Conservation (phyloP, 1,139 yeast species). For the Yueomyces sp. region DNA sequence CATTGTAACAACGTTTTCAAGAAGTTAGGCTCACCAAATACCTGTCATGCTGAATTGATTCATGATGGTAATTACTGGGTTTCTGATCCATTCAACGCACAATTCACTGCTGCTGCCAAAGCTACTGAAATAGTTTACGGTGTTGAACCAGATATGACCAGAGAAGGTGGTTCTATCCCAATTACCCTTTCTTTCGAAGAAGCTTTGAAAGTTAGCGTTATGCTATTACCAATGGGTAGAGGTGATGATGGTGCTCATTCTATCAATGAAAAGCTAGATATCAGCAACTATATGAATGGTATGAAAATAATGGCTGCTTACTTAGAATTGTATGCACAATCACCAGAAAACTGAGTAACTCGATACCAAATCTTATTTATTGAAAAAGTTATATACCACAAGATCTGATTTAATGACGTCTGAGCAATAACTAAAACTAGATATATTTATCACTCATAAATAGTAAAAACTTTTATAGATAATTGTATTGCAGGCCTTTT, state of each 20-base stretch:
- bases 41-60: constrained; percentile 55
- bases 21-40: constrained; percentile 65
- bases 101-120: constrained; percentile 85
- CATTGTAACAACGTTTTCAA: constrained; percentile 57
- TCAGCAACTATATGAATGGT: constrained; percentile 84
- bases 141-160: constrained; percentile 88
- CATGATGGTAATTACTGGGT: constrained; percentile 98
- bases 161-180: constrained; percentile 98
- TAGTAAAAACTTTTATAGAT: no score
- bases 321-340: constrained; percentile 66
- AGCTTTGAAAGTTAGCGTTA: constrained; percentile 70
- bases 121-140: constrained; percentile 95
- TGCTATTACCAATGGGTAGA: constrained; percentile 91
- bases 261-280: constrained; percentile 85
- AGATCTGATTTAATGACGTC: no score
- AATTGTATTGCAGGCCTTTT: no score
- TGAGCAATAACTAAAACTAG: no score
- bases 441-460: no score
- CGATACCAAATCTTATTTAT: no score
- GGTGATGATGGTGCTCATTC: constrained; percentile 99
- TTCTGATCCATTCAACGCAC: constrained; percentile 82
- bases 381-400: no score
- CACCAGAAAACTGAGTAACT: constrained; percentile 13
- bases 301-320: constrained; percentile 89
- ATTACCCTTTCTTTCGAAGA: constrained; percentile 87